A percentile compares a stretch with the other conserved stretches of the same genome.
These are phyloP conservation scores for Quercus robur DNA, from an alignment of 306 rosid species.

Conservation along the genomic window DNA sequence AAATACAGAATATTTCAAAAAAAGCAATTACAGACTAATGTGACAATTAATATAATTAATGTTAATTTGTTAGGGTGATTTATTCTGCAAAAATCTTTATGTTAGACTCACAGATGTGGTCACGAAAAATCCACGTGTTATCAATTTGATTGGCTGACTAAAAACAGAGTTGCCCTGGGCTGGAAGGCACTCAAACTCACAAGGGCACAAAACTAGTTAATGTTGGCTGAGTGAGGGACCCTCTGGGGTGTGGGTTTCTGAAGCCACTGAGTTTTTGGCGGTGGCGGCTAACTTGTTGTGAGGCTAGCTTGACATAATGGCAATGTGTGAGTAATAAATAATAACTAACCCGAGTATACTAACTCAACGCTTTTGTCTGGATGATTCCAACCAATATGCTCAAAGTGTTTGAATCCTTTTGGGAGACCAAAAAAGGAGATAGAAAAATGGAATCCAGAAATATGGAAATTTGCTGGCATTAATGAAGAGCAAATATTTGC, in stretches of 20 bases:
- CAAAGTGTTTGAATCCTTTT: not conserved
- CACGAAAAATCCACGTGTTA: conserved; percentile 28
- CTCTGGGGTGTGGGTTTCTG: conserved; percentile 24
- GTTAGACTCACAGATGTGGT: conserved; percentile 25
- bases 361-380: not conserved
- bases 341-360: not conserved
- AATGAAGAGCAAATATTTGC: too few relatives aligned
- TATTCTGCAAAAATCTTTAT: conserved; percentile 18
- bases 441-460: too few relatives aligned
- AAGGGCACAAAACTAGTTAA: conserved; percentile 6
- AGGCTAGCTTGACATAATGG: not conserved
- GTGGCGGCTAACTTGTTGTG: not conserved
- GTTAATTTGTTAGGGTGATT: conserved; percentile 11
- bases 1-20: too few relatives aligned
- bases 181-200: conserved; percentile 18
- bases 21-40: too few relatives aligned
- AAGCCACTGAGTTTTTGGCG: conserved; percentile 28
- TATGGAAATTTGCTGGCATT: too few relatives aligned
- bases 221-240: conserved; percentile 39
- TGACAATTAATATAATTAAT: not conserved
- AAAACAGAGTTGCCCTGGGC: conserved; percentile 27
- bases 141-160: not conserved
- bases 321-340: not conserved
- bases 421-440: too few relatives aligned
- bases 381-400: not conserved